Percentiles rank a stretch among this genome's conserved stretches.
phyloP scores from a whole-genome alignment of 192 early-diverging fungal species.

The Mortierella alpina region DNA sequence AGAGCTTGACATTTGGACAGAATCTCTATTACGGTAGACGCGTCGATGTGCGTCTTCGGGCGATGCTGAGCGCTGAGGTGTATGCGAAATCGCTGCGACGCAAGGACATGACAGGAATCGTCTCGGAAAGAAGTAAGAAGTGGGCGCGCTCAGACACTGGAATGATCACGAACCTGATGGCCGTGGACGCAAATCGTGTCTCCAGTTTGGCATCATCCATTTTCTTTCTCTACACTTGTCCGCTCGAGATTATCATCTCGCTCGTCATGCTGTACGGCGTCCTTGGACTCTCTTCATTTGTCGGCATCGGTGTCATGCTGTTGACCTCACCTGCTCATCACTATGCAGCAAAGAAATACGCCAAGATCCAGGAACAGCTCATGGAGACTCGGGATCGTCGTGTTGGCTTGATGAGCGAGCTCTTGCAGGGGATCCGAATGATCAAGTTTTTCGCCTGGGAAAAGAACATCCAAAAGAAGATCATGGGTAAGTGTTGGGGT shows the following conservation, averaged over 20 bases:
- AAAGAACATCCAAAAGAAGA: conserved; percentile 72
- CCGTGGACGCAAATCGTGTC: conserved; percentile 77
- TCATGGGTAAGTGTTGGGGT: conserved; percentile 63
- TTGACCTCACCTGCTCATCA: conserved; percentile 72
- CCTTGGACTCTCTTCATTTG: conserved; percentile 81
- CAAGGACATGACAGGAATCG: conserved; percentile 57
- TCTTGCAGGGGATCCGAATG: conserved; percentile 85
- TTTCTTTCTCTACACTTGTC: conserved; percentile 72
- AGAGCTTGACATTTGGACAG: conserved; percentile 57
- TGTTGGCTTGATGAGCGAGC: conserved; percentile 80
- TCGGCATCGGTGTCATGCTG: conserved; percentile 79
- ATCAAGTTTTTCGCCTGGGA: conserved; percentile 92
- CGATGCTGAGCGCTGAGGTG: conserved; percentile 64
- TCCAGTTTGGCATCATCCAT: conserved; percentile 67
- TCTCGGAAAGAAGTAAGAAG: conserved; percentile 23
- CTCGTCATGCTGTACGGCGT: conserved; percentile 76
- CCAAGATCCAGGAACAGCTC: conserved; percentile 63
- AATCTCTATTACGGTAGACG: conserved; percentile 64
- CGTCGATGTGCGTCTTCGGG: conserved; percentile 61
- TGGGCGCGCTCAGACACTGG: conserved; percentile 57
- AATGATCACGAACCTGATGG: conserved; percentile 80
- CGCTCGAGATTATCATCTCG: conserved; percentile 76
- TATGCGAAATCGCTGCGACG: conserved; percentile 61
- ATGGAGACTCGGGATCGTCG: conserved; percentile 78
- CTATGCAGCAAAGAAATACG: conserved; percentile 64